Percentiles rank a stretch among this genome's conserved stretches.
Conservation (phyloP, 2,329 filamentous ascomycete genomes). For the Neonectria hederae region DNA sequence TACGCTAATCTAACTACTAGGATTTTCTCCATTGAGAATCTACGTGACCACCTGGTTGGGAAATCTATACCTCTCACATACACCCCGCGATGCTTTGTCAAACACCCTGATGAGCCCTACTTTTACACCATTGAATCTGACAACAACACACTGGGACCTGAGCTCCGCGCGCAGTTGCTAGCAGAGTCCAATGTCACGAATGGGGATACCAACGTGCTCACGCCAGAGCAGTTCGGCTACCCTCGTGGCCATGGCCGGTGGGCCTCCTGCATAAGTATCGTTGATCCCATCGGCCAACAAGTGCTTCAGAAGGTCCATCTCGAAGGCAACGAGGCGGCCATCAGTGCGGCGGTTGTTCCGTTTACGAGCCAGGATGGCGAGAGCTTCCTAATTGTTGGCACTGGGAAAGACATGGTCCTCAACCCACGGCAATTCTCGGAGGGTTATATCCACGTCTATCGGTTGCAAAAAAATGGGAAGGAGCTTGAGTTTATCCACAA, state of each 20-base stretch:
- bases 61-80: slow-evolving; percentile 88
- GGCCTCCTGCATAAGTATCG: slow-evolving; percentile 93
- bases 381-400: slow-evolving; percentile 91
- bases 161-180: slow-evolving; percentile 79
- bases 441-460: slow-evolving; percentile 92
- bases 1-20: slow-evolving; percentile 50
- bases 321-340: slow-evolving; percentile 88
- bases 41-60: slow-evolving; percentile 86
- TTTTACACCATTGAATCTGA: slow-evolving; percentile 97
- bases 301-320: slow-evolving; percentile 84
- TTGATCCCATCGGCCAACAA: slow-evolving; percentile 80
- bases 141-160: slow-evolving; percentile 85
- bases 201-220: slow-evolving; percentile 73
- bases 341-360: slow-evolving; percentile 83
- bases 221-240: slow-evolving; percentile 88
- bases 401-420: slow-evolving; percentile 86
- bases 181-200: slow-evolving; percentile 76
- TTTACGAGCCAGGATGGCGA: slow-evolving; percentile 92
- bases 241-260: slow-evolving; percentile 85
- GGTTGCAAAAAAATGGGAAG: slow-evolving; percentile 84
- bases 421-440: slow-evolving; percentile 78
- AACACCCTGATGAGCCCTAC: slow-evolving; percentile 85
- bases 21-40: slow-evolving; percentile 90
- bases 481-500: slow-evolving; percentile 97
- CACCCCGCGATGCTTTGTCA: slow-evolving; percentile 87